Percentiles rank a stretch among this genome's conserved stretches.
These are phyloP conservation scores for Diaporthe capsici DNA, from an alignment of 2,329 filamentous ascomycete genomes.

Conservation along the genomic window DNA sequence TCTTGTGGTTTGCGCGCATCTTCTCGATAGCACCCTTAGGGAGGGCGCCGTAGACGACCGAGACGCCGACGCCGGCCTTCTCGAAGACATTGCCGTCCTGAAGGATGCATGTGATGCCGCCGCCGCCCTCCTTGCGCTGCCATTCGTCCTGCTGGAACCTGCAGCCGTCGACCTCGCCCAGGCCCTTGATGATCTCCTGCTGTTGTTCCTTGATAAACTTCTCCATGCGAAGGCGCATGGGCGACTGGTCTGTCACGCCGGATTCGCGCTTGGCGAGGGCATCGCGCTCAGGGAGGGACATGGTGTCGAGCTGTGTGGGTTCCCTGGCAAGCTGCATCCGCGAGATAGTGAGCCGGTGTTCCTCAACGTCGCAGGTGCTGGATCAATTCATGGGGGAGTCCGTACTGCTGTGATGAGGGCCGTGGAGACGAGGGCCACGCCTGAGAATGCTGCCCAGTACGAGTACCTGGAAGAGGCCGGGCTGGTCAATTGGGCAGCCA, in stretches of 20 bases:
- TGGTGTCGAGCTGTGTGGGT: slow-evolving; percentile 67
- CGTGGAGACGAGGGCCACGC: slow-evolving; percentile 65
- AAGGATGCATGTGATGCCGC: slow-evolving; percentile 93
- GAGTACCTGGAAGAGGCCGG: slow-evolving; percentile 49
- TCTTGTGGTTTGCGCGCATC: slow-evolving; percentile 97
- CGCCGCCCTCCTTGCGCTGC: slow-evolving; percentile 89
- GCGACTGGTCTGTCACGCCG: slow-evolving; percentile 81
- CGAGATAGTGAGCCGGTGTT: slow-evolving; percentile 25
- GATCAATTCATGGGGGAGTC: slow-evolving; percentile 22
- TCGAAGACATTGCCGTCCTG: slow-evolving; percentile 98
- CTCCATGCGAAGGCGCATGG: slow-evolving; percentile 99
- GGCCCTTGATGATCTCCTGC: slow-evolving; percentile 84
- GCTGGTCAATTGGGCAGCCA: slow-evolving; percentile 43
- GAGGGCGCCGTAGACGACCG: slow-evolving; percentile 92
- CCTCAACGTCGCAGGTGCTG: not conserved
- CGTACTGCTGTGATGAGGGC: slow-evolving; percentile 73
- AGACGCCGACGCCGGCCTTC: slow-evolving; percentile 96
- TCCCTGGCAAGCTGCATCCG: slow-evolving; percentile 57
- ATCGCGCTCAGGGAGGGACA: slow-evolving; percentile 88
- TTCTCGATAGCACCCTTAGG: slow-evolving; percentile 89
- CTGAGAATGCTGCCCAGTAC: slow-evolving; percentile 54
- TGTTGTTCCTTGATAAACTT: slow-evolving; percentile 95
- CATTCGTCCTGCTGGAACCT: slow-evolving; percentile 89
- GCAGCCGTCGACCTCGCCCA: slow-evolving; percentile 87
- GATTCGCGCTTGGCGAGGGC: slow-evolving; percentile 83